Percentiles rank a stretch among this genome's conserved stretches.
These are phyloP conservation scores for Fusarium sambucinum DNA, from an alignment of 2,329 filamentous ascomycete species.

Conservation along the genomic window DNA sequence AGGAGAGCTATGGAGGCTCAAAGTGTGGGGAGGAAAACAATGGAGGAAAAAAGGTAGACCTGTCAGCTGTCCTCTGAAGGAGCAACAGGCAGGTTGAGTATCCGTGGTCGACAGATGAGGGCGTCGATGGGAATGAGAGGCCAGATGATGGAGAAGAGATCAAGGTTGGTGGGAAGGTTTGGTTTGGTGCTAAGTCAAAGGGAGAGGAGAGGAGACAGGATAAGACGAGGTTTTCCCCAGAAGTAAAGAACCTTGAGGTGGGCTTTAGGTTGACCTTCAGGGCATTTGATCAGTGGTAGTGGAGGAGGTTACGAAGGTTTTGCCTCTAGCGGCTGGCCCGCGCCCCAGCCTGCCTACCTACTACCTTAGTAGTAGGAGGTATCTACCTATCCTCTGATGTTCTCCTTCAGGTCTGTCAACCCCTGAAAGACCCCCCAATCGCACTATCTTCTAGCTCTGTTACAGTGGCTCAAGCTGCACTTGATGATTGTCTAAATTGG, in stretches of 20 bases:
- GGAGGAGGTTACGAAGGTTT: constrained; percentile 54
- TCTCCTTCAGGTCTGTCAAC: constrained; percentile 24
- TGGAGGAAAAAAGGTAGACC: constrained; percentile 46
- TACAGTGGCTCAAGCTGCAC: constrained; percentile 39
- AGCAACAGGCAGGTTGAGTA: constrained; percentile 50
- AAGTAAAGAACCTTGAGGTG: constrained; percentile 45
- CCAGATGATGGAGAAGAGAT: constrained; percentile 47
- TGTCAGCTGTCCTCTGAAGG: constrained; percentile 57
- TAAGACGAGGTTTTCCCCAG: constrained; percentile 56
- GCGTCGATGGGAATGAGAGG: constrained; percentile 47
- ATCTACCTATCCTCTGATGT: constrained; percentile 10
- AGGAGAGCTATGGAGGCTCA: constrained; percentile 48
- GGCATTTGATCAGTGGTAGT: constrained; percentile 25
- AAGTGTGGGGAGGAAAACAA: constrained; percentile 50
- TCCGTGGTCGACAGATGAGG: constrained; percentile 49
- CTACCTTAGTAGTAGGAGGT: too few species aligned
- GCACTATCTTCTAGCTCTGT: constrained; percentile 35
- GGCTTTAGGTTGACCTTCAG: constrained; percentile 41
- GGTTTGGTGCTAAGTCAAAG: constrained; percentile 48
- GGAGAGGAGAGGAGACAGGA: constrained; percentile 50
- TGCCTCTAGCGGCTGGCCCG: constrained; percentile 52
- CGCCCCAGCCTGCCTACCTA: background rate
- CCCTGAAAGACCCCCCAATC: constrained; percentile 33
- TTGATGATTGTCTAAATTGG: constrained; percentile 11
- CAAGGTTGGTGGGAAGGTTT: constrained; percentile 19